Evolutionary conservation across 164 flowering plant genomes (phyloP), one percentile per base, ranked within the genome.

Genomic region (Brasenia schreberi): DNA sequence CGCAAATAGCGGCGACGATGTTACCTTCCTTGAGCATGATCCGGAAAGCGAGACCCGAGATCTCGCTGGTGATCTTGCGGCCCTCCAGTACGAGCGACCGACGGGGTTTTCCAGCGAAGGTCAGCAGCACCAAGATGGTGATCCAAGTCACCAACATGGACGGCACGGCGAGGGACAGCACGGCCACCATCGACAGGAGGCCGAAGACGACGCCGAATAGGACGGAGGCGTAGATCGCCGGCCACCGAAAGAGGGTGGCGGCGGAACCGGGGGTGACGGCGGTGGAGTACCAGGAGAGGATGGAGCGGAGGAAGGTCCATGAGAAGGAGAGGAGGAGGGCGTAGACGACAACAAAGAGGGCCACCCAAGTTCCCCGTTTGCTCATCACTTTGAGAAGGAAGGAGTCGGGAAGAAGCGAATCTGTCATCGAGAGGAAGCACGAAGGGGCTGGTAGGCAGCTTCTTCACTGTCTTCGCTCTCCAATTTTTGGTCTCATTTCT

Each of bases 81-180:
- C 94, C 88, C 19, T 82, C 83, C 4, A 64, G 68, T 7, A 76
- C 92, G 42, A 90, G 76, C 18, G 83, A 79, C 9, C 74, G 73
- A 33, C 85, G 84, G 0, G 87, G 83, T 49, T 84, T 86, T 17
- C 96, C 93, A 6, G 85, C 80, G 19, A 86, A 82, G 18, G 92
- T 74, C 7, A 90, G 77, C 59, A 86, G 82, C 67, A 87, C 92
- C 65, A 89, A 64, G 68, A 89, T 82, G 5, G 92, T 87, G 73
- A 86, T 85, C 90, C 94, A 87, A 5, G 88, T 72, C 49, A 90
- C 76, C 64, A 87, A 69, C 18, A 89, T 84, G 59, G 92, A 87
- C 12, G 88, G 78, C n/a, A 83, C 79, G 23, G 81, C 79, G 3
- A 83, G 72, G 16, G 81, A 33, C 44, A 86, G 62, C 75, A 79